Percentiles rank a stretch among this genome's conserved stretches.
These are phyloP conservation scores for Lepidium sativum DNA, from an alignment of 345 rosid species.

Conservation along the genomic window DNA sequence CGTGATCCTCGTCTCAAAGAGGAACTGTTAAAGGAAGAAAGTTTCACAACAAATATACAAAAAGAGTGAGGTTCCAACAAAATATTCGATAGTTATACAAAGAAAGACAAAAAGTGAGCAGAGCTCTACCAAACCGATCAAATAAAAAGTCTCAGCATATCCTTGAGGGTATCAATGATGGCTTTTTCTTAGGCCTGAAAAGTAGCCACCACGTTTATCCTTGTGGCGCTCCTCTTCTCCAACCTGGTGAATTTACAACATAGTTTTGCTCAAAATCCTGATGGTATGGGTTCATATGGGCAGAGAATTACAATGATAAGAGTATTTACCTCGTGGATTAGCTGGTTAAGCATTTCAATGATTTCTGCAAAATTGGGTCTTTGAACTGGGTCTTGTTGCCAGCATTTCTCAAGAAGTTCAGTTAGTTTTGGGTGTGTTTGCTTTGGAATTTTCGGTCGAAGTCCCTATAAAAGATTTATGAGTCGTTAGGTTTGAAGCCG, in stretches of 20 bases:
- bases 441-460: constrained; percentile 79
- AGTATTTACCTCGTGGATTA: constrained; percentile 55
- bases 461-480: constrained; percentile 32
- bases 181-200: constrained; percentile 43
- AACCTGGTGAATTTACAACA: constrained; percentile 43
- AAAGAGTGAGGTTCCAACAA: constrained; percentile 4
- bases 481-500: neutral
- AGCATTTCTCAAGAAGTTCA: constrained; percentile 79
- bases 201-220: constrained; percentile 38
- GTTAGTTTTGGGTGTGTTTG: constrained; percentile 59
- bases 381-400: constrained; percentile 73
- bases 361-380: constrained; percentile 82
- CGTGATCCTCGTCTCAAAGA: neutral
- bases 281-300: neutral
- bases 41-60: neutral
- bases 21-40: neutral
- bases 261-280: neutral
- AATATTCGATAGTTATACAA: constrained; percentile 26
- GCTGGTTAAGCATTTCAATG: constrained; percentile 50
- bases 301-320: neutral
- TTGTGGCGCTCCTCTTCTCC: constrained; percentile 39
- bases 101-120: constrained; percentile 8
- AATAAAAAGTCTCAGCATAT: no score
- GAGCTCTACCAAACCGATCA: constrained; percentile 7
- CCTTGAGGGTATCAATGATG: constrained; percentile 39